Evolutionary conservation across 345 rosid genomes (phyloP).

Genomic region (Anastatica hierochuntica): DNA sequence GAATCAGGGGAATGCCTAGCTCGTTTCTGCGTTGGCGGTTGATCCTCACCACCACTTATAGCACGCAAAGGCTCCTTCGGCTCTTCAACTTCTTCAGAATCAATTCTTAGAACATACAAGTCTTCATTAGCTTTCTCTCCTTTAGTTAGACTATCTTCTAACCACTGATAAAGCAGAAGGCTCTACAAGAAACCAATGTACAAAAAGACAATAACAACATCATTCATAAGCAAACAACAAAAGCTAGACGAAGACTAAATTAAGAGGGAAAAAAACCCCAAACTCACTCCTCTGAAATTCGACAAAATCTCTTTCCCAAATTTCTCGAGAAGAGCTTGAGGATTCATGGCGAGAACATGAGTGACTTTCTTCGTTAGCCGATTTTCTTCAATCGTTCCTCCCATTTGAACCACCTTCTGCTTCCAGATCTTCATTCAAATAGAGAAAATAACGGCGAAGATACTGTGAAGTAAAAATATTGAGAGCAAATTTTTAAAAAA

Average conservation of each 20-base stretch:
- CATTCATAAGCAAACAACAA: background rate
- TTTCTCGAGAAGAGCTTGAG: conserved; percentile 34
- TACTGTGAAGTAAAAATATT: background rate
- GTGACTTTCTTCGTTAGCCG: conserved; percentile 45
- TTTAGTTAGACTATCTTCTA: conserved; percentile 64
- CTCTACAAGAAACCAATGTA: conserved; percentile 32
- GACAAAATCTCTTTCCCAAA: conserved; percentile 28
- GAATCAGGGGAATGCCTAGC: conserved; percentile 30
- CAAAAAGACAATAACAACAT: background rate
- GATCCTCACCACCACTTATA: conserved; percentile 20
- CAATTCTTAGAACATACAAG: conserved; percentile 33
- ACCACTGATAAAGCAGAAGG: conserved; percentile 63
- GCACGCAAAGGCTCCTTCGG: conserved; percentile 27
- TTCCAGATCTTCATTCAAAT: conserved; percentile 58
- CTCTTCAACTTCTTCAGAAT: conserved; percentile 25
- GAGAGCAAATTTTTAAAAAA: background rate
- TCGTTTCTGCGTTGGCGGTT: conserved; percentile 31
- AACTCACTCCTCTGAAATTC: conserved; percentile 54
- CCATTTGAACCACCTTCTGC: conserved; percentile 83
- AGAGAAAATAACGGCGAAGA: background rate
- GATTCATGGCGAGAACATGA: conserved; percentile 51
- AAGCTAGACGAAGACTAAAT: background rate
- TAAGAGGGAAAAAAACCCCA: background rate
- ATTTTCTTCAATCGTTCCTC: conserved; percentile 43
- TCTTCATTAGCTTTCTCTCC: conserved; percentile 69